phyloP scores from a whole-genome alignment of 176 grass and related monocot species.

The Raddia distichophylla region DNA sequence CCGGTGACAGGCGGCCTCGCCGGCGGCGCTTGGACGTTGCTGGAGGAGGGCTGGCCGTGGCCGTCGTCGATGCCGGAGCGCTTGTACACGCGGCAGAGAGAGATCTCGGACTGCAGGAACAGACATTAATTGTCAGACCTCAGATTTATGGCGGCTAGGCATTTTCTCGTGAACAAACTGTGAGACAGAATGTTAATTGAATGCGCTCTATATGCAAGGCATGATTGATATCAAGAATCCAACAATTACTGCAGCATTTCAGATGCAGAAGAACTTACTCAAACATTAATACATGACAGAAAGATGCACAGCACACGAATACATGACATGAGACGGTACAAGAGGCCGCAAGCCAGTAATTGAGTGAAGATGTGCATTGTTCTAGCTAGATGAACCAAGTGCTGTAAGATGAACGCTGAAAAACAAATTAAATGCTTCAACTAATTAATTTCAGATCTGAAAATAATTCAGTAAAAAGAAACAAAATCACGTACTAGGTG shows the following conservation, averaged over 20 bases:
- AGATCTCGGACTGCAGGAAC: conserved; percentile 76
- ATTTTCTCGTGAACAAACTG: neutral
- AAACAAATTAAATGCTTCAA: conserved; percentile 20
- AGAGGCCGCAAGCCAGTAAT: neutral
- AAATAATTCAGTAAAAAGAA: conserved; percentile 22
- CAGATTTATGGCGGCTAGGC: neutral
- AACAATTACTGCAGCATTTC: neutral
- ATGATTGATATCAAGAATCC: neutral
- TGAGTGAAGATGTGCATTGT: conserved; percentile 13
- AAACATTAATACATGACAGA: neutral
- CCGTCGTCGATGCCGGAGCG: conserved; percentile 85
- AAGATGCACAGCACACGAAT: too few relatives aligned
- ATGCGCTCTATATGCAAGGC: neutral
- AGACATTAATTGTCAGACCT: conserved; percentile 26
- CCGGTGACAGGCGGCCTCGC: conserved; percentile 49
- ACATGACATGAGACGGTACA: neutral
- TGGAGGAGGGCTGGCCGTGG: conserved; percentile 35
- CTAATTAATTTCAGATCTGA: conserved; percentile 36
- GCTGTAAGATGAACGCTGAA: neutral
- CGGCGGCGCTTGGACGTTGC: conserved; percentile 32
- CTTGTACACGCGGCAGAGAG: conserved; percentile 92
- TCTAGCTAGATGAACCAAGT: neutral
- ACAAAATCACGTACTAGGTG: neutral
- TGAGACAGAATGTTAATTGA: neutral
- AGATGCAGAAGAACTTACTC: conserved; percentile 21